Evolutionary conservation across 768 basidiomycete genomes (phyloP).

Genomic region (Boletus huronensis): DNA sequence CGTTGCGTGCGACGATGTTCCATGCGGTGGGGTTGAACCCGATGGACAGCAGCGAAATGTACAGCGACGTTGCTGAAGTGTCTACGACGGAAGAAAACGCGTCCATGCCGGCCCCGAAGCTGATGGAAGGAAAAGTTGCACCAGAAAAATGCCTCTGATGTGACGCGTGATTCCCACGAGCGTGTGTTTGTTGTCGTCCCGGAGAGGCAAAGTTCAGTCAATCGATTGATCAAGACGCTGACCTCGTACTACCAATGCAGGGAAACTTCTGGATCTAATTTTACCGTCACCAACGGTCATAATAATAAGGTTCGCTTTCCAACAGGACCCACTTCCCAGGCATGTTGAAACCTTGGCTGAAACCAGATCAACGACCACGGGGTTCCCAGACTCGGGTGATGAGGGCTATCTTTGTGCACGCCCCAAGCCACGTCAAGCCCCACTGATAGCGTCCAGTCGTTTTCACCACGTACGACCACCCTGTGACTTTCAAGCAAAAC

Average conservation of each 20-base stretch:
- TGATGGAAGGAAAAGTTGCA: not conserved
- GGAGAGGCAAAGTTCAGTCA: too few relatives aligned
- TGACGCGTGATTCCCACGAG: conserved; percentile 14
- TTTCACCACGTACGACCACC: not conserved
- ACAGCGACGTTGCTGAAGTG: conserved; percentile 60
- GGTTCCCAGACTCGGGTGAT: conserved; percentile 2
- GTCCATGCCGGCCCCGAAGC: conserved; percentile 15
- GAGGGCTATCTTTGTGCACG: conserved; percentile 8
- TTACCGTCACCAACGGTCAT: not conserved
- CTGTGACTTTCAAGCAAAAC: not conserved
- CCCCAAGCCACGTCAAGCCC: not conserved
- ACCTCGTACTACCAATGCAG: not conserved
- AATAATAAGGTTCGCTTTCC: not conserved
- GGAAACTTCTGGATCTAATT: not conserved
- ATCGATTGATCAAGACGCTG: not conserved
- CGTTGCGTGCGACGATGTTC: conserved; percentile 94
- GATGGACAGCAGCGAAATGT: conserved; percentile 63
- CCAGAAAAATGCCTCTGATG: not conserved
- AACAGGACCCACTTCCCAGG: too few relatives aligned
- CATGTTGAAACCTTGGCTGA: conserved; percentile 10
- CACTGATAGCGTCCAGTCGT: not conserved
- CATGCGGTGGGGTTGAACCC: conserved; percentile 92
- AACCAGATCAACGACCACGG: conserved; percentile 6
- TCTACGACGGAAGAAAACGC: conserved; percentile 45
- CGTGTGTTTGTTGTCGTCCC: too few relatives aligned